phyloP scores from a whole-genome alignment of 371 early-diverging fungal species.

The Coemansia sp. region DNA sequence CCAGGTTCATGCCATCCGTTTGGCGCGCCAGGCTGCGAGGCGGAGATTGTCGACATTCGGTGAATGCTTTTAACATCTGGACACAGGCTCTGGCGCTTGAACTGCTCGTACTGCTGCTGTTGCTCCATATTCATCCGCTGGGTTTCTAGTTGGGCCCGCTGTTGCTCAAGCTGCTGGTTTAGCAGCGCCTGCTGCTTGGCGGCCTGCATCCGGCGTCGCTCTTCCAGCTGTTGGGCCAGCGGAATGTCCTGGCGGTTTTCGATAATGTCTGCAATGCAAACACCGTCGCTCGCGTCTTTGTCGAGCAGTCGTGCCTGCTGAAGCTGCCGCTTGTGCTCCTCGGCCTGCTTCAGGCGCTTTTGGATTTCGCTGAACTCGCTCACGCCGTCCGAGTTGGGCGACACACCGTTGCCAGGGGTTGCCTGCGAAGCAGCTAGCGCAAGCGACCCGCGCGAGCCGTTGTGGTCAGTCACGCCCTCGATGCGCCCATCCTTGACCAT shows the following conservation, averaged over 20 bases:
- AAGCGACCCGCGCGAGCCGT: neutral
- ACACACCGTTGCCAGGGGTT: neutral
- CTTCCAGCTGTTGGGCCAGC: constrained; percentile 39
- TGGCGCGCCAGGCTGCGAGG: neutral
- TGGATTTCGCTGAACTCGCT: constrained; percentile 32
- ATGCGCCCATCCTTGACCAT: constrained; percentile 22
- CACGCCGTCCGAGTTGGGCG: neutral
- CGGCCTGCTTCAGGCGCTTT: constrained; percentile 26
- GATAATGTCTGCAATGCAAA: constrained; percentile 40
- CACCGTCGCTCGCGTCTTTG: constrained; percentile 34
- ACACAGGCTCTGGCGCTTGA: constrained; percentile 41
- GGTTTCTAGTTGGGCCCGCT: constrained; percentile 26
- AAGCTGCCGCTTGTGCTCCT: constrained; percentile 26
- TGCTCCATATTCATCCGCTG: constrained; percentile 28
- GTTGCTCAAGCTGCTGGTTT: constrained; percentile 40
- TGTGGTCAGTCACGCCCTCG: constrained; percentile 1
- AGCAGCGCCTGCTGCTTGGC: constrained; percentile 43
- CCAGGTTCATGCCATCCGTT: constrained; percentile 19
- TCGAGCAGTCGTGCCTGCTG: constrained; percentile 27
- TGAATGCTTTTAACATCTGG: constrained; percentile 2
- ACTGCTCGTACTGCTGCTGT: constrained; percentile 36
- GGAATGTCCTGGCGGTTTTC: constrained; percentile 39
- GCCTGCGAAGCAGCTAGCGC: neutral
- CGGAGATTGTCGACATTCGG: constrained; percentile 6
- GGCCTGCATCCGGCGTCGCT: constrained; percentile 32